These are phyloP conservation scores for Saccharomycopsis capsularis DNA, from an alignment of 805 yeast species.

Conservation along the genomic window DNA sequence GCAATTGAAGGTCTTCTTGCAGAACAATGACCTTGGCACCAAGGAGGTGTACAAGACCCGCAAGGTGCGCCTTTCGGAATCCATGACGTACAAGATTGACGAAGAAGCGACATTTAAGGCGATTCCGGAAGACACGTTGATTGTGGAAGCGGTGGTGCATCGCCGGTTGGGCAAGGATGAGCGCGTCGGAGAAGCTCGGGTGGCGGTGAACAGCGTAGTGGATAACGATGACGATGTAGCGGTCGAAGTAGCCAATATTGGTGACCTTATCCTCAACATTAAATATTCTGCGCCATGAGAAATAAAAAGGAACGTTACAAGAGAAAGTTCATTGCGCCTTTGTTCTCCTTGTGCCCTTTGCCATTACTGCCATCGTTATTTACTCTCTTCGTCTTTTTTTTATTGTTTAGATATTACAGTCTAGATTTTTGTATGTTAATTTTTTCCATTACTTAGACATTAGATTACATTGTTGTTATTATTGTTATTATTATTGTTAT, in stretches of 20 bases:
- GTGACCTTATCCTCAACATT: slow-evolving; percentile 8
- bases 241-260: slow-evolving; percentile 8
- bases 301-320: background rate
- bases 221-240: slow-evolving; percentile 39
- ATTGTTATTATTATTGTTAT: too few relatives aligned
- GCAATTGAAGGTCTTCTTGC: slow-evolving; percentile 50
- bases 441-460: too few relatives aligned
- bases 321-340: too few relatives aligned
- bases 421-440: too few relatives aligned
- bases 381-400: too few relatives aligned
- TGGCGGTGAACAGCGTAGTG: slow-evolving; percentile 44
- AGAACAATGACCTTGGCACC: slow-evolving; percentile 32
- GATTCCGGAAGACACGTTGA: slow-evolving; percentile 49
- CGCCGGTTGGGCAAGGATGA: slow-evolving; percentile 68
- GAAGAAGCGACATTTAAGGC: slow-evolving; percentile 67
- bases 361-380: too few relatives aligned
- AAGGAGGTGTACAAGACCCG: slow-evolving; percentile 64
- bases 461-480: too few relatives aligned
- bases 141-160: slow-evolving; percentile 55
- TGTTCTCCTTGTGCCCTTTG: too few relatives aligned
- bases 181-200: slow-evolving; percentile 52
- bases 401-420: too few relatives aligned
- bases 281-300: slow-evolving; percentile 12
- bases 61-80: slow-evolving; percentile 40
- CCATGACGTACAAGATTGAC: slow-evolving; percentile 45